A percentile compares a stretch with the other conserved stretches of the same genome.
Conservation (phyloP, 805 yeast genomes). For the Ogataea thermomethanolica region DNA sequence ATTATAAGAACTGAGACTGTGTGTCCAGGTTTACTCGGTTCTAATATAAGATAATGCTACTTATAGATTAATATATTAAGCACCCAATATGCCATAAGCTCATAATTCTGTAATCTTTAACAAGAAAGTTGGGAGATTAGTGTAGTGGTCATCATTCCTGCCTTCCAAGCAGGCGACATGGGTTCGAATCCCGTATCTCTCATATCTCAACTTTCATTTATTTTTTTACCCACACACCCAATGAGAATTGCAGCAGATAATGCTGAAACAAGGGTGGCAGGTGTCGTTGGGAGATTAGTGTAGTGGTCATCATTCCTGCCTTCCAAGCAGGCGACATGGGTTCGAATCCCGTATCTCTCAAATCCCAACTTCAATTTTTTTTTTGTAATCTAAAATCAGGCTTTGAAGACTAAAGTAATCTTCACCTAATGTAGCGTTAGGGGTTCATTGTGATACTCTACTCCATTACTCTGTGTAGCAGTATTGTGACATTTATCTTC, state of each 20-base stretch:
- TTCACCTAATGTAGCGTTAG: too few relatives aligned
- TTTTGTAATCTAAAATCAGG: slow-evolving; percentile 15
- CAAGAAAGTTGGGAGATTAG: slow-evolving; percentile 40
- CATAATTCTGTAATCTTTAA: too few relatives aligned
- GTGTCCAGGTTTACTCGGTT: too few relatives aligned
- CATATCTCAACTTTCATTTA: slow-evolving; percentile 38
- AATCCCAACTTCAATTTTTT: slow-evolving; percentile 30
- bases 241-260: too few relatives aligned
- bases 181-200: slow-evolving; percentile 93
- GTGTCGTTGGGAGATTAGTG: slow-evolving; percentile 48
- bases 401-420: too few relatives aligned
- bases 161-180: slow-evolving; percentile 94
- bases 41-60: too few relatives aligned
- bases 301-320: slow-evolving; percentile 91
- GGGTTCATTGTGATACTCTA: too few relatives aligned
- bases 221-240: slow-evolving; percentile 16
- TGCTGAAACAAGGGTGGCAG: background rate
- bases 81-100: too few relatives aligned
- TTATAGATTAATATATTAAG: too few relatives aligned
- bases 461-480: too few relatives aligned
- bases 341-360: slow-evolving; percentile 92
- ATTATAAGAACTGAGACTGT: too few relatives aligned
- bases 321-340: slow-evolving; percentile 94
- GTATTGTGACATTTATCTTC: too few relatives aligned
- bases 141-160: slow-evolving; percentile 90